A percentile compares a stretch with the other conserved stretches of the same genome.
Evolutionary conservation across 495 filamentous ascomycete species (phyloP).

Genomic region (Massariosphaeria phaeospora): DNA sequence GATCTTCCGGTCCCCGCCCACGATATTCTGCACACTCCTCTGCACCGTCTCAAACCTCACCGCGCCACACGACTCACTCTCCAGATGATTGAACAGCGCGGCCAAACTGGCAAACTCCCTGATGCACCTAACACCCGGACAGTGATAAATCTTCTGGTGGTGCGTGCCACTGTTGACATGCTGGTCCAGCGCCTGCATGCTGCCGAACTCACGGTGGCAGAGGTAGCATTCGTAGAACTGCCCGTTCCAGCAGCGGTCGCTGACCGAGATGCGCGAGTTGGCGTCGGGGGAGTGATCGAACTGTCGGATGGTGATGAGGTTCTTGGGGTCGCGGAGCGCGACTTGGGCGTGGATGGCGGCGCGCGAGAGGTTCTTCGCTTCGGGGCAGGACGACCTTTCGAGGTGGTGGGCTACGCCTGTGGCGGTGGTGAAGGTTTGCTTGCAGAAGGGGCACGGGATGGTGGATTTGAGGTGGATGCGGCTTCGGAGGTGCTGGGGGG

Average conservation of each 20-base stretch:
- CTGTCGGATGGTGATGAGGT: slow-evolving; percentile 44
- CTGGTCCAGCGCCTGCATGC: slow-evolving; percentile 30
- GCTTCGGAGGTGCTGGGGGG: no score
- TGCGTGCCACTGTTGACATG: slow-evolving; percentile 36
- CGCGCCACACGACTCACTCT: no score
- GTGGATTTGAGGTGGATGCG: slow-evolving; percentile 76
- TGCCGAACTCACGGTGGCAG: slow-evolving; percentile 42
- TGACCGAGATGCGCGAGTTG: slow-evolving; percentile 18
- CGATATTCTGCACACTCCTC: no score
- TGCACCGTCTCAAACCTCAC: no score
- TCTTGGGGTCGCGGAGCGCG: slow-evolving; percentile 45
- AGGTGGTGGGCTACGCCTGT: slow-evolving; percentile 47
- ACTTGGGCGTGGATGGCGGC: slow-evolving; percentile 48
- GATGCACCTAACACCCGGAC: slow-evolving; percentile 44
- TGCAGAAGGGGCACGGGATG: slow-evolving; percentile 49
- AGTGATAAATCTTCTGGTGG: slow-evolving; percentile 51
- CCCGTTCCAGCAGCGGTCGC: slow-evolving; percentile 41
- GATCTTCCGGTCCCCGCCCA: no score
- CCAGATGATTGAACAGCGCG: slow-evolving; percentile 47
- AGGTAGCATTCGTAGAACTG: slow-evolving; percentile 45
- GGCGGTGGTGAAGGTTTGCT: slow-evolving; percentile 39
- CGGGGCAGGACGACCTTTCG: slow-evolving; percentile 43
- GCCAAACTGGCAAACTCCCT: slow-evolving; percentile 49
- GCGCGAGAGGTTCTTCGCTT: slow-evolving; percentile 40
- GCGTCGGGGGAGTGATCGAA: slow-evolving; percentile 39